These are phyloP conservation scores for Glarea lozoyensis DNA, from an alignment of 495 filamentous ascomycete species.

Conservation along the genomic window DNA sequence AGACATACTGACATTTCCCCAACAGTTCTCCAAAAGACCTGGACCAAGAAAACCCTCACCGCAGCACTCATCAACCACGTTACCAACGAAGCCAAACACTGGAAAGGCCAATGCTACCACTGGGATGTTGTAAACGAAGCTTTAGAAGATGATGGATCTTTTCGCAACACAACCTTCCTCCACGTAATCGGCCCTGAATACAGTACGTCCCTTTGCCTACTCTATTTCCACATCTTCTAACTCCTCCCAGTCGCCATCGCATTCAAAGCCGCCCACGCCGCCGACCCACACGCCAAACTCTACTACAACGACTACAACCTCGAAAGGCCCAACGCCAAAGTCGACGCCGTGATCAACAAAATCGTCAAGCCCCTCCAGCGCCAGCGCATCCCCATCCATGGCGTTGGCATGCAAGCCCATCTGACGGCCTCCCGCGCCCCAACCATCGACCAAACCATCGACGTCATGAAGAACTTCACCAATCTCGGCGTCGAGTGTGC, in stretches of 20 bases:
- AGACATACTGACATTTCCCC: neutral
- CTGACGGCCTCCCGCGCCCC: constrained; percentile 47
- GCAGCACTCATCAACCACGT: constrained; percentile 45
- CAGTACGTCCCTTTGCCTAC: too few relatives aligned
- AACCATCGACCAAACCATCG: constrained; percentile 35
- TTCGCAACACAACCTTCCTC: constrained; percentile 47
- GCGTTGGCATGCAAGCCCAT: constrained; percentile 57
- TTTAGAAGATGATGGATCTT: constrained; percentile 58
- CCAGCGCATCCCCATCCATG: constrained; percentile 49
- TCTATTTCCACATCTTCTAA: too few relatives aligned
- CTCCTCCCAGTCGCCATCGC: constrained; percentile 51
- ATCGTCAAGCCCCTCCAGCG: constrained; percentile 46
- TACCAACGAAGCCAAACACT: constrained; percentile 41
- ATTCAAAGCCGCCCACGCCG: constrained; percentile 37
- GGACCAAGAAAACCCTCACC: constrained; percentile 42
- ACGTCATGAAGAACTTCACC: constrained; percentile 37
- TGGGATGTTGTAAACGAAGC: constrained; percentile 64
- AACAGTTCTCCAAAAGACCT: constrained; percentile 40
- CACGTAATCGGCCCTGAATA: constrained; percentile 47
- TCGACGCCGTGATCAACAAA: constrained; percentile 24
- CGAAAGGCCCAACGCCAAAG: constrained; percentile 42
- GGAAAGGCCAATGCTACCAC: constrained; percentile 40
- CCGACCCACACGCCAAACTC: constrained; percentile 50
- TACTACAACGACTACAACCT: constrained; percentile 68
- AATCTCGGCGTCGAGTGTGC: constrained; percentile 50